These are phyloP conservation scores for Phaeophleospora eucalypticola DNA, from an alignment of 2,329 filamentous ascomycete genomes.

Conservation along the genomic window DNA sequence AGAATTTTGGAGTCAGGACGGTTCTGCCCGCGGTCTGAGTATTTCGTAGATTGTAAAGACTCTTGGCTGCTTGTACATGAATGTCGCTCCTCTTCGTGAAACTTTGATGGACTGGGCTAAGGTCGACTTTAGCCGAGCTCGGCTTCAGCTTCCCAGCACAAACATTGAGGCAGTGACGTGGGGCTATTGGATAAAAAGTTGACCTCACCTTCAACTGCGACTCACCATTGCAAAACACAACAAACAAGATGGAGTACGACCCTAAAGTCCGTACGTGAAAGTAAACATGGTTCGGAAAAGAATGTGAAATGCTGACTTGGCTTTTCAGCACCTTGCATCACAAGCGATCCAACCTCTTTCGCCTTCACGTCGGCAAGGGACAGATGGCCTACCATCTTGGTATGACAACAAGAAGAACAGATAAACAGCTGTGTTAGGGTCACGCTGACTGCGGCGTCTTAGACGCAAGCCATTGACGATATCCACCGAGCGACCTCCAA, in stretches of 20 bases:
- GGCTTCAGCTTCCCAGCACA: not conserved
- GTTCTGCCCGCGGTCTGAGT: not conserved
- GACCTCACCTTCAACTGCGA: not conserved
- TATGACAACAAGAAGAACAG: no score
- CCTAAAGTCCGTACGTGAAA: conserved; percentile 63
- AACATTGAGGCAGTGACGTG: not conserved
- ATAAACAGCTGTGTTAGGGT: no score
- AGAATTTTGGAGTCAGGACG: not conserved
- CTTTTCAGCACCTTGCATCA: conserved; percentile 65
- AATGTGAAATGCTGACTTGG: conserved; percentile 11
- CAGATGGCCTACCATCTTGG: conserved; percentile 90
- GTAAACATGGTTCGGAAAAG: not conserved
- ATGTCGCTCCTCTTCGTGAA: no score
- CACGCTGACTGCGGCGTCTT: no score
- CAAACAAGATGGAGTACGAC: conserved; percentile 63
- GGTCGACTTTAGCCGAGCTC: not conserved
- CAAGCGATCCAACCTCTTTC: conserved; percentile 79
- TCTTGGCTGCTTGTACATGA: no score
- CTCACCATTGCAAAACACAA: not conserved
- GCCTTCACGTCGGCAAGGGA: conserved; percentile 78
- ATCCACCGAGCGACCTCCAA: conserved; percentile 69
- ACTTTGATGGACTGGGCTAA: no score
- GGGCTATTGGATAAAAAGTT: not conserved
- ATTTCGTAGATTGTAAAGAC: no score
- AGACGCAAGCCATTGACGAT: conserved; percentile 93